Percentiles rank a stretch among this genome's conserved stretches.
Conservation (phyloP, 1,284 basidiomycete species). For the Sanghuangporus baumii region DNA sequence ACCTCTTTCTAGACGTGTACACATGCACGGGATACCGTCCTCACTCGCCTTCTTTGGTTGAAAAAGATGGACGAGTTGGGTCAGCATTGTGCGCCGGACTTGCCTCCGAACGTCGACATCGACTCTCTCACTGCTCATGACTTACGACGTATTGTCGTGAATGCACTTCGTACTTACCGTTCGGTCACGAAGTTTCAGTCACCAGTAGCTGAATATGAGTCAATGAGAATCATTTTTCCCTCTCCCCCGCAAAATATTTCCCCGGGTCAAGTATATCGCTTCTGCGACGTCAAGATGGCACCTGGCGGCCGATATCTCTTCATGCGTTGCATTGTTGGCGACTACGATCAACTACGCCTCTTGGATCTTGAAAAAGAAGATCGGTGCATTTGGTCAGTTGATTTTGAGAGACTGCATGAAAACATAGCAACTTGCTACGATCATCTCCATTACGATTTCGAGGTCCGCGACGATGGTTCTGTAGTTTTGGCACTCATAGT, state of each 20-base stretch:
- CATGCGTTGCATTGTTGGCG: background rate
- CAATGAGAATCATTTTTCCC: background rate
- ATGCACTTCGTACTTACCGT: background rate
- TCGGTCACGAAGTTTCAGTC: background rate
- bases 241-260: background rate
- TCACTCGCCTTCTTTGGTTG: background rate
- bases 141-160: background rate
- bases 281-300: background rate
- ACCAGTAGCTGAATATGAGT: background rate
- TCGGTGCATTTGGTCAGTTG: background rate
- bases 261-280: background rate
- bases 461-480: too few relatives aligned
- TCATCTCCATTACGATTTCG: too few relatives aligned
- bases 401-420: background rate
- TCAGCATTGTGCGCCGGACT: slow-evolving; percentile 2
- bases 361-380: background rate
- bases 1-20: background rate
- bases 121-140: background rate
- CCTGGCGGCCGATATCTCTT: background rate
- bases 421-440: too few relatives aligned
- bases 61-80: background rate
- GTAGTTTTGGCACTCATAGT: too few relatives aligned
- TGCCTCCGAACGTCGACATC: background rate
- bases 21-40: background rate
- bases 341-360: background rate